Evolutionary conservation across 805 yeast species (phyloP), one percentile per base, ranked within the genome.

Genomic region (Kodamaea fukazawae): DNA sequence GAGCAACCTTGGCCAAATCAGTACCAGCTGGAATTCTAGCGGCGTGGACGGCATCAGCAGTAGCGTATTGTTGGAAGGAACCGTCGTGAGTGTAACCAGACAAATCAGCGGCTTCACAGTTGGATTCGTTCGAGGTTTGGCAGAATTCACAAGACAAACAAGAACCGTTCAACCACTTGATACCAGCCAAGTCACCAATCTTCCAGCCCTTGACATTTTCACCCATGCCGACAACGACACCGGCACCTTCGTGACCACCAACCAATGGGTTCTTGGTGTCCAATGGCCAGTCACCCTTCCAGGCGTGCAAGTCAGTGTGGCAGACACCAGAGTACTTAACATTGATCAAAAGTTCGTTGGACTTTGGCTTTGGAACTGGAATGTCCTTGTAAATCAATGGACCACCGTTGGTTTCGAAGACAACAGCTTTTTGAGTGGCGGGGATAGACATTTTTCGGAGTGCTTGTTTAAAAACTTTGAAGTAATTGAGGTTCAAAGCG

Each of bases 61-160:
- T 76, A 32, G 80, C 81, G 59, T 78, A 79, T 57, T 79, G 76
- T 62, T 78, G 82, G 79, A 77, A 79, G 40, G 83, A 75, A 65
- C 73, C 86, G 56, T 81, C 85, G 58, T 81, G 85, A 38, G 86
- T 79, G 73, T 78, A 81, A 60, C 90, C 90, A 27, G 87, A 67
- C 50, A 83, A 71, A 54, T 79, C 86, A 36, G 87, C 86, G 9
- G 76, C 56, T 34, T 78, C 70, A 71, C 90, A 84, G 55, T 66
- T 66, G 37, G 73, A 56, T 69, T 83, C 77, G 43, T 60, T 60
- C 27, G 64, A 57, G 35, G 55, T 53, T 44, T 64, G 65, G 49
- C 74, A 68, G 59, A 53, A 63, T 56, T 68, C 74, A 54, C 74
- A 68, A 30, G 50, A 44, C 49, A 65, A 41, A 52, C 74, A 68